Conservation (phyloP, 2,329 filamentous ascomycete genomes). For the Xylaria sp. region DNA sequence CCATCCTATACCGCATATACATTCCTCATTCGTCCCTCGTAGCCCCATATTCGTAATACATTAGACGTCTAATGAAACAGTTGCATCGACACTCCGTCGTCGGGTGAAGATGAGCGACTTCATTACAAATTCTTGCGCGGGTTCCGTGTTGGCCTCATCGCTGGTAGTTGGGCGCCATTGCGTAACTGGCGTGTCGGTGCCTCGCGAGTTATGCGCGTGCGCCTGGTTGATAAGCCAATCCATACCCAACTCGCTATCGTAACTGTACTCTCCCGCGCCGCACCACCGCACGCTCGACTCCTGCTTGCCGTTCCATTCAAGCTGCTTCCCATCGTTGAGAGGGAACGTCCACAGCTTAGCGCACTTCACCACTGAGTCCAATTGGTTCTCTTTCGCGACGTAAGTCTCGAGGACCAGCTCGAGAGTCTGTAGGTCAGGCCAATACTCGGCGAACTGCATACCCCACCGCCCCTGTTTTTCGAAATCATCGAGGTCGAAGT, state of each 20-base stretch:
- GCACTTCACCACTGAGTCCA: constrained; percentile 34
- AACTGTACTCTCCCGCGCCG: constrained; percentile 30
- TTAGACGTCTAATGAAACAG: neutral
- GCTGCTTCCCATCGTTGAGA: constrained; percentile 26
- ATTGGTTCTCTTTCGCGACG: constrained; percentile 32
- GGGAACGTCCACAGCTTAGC: constrained; percentile 39
- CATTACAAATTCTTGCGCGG: constrained; percentile 32
- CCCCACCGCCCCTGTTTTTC: constrained; percentile 37
- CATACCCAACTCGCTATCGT: constrained; percentile 22
- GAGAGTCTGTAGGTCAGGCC: constrained; percentile 36
- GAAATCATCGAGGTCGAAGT: constrained; percentile 35
- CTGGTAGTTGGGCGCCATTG: constrained; percentile 22
- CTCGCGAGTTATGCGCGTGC: neutral
- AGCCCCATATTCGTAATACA: neutral
- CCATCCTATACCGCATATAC: neutral
- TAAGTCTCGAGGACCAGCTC: constrained; percentile 38
- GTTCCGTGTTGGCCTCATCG: neutral
- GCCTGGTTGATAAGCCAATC: constrained; percentile 1
- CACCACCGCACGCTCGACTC: constrained; percentile 29
- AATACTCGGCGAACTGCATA: constrained; percentile 32
- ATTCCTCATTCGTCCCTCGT: neutral
- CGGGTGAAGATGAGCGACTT: constrained; percentile 26
- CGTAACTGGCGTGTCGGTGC: neutral
- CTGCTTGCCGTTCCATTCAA: constrained; percentile 33
- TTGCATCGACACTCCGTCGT: constrained; percentile 9